Evolutionary conservation across 805 yeast genomes (phyloP).

Genomic region (Candida tallmaniae): DNA sequence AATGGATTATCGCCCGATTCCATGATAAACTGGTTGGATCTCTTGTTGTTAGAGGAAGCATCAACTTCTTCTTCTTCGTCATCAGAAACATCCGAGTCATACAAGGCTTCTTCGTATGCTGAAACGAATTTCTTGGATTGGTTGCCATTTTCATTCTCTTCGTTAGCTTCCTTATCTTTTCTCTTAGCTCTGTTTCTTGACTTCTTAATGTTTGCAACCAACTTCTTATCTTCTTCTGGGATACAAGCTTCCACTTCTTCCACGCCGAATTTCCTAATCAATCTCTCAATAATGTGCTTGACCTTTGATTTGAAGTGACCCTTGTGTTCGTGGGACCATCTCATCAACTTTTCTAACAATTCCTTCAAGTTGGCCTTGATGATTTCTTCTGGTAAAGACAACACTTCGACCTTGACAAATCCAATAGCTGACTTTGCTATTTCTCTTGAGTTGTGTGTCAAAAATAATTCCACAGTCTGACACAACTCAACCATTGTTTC

Average conservation of each 20-base stretch:
- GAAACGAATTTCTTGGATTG: constrained; percentile 59
- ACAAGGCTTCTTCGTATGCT: constrained; percentile 89
- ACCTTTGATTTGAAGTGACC: constrained; percentile 93
- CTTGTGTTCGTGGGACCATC: constrained; percentile 94
- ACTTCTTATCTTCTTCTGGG: constrained; percentile 86
- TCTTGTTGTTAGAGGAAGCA: constrained; percentile 27
- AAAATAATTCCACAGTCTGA: constrained; percentile 81
- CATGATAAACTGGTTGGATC: constrained; percentile 62
- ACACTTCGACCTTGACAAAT: constrained; percentile 83
- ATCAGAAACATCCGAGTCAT: constrained; percentile 63
- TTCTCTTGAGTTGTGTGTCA: constrained; percentile 88
- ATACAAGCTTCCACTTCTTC: constrained; percentile 77
- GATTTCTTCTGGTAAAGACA: constrained; percentile 74
- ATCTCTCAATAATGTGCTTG: constrained; percentile 87
- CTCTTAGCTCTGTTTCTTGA: constrained; percentile 79
- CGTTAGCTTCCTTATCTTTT: constrained; percentile 48
- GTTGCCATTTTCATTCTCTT: constrained; percentile 12
- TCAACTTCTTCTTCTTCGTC: constrained; percentile 45
- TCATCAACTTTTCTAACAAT: constrained; percentile 67
- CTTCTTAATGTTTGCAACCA: constrained; percentile 82
- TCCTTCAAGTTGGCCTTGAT: constrained; percentile 63
- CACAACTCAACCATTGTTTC: constrained; percentile 69
- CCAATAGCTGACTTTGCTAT: constrained; percentile 94
- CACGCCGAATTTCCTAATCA: constrained; percentile 85
- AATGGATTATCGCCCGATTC: constrained; percentile 76